A percentile compares a stretch with the other conserved stretches of the same genome.
These are phyloP conservation scores for Candida neerlandica DNA, from an alignment of 1,139 yeast species.

Conservation along the genomic window DNA sequence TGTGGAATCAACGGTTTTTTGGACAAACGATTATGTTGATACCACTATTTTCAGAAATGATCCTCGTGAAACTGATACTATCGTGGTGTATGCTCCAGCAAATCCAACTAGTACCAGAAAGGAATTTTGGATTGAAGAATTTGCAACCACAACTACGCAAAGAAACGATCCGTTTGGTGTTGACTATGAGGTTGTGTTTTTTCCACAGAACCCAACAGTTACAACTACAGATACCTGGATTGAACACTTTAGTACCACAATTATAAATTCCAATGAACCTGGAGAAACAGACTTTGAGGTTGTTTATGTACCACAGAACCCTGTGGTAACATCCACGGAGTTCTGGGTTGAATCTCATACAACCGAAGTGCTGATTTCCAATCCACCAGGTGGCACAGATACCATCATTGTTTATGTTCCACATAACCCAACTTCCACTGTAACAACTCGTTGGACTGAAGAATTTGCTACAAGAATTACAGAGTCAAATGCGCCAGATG, in stretches of 20 bases:
- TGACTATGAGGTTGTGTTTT: slow-evolving; percentile 22
- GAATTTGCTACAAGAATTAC: neutral
- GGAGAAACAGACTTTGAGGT: slow-evolving; percentile 17
- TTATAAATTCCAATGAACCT: slow-evolving; percentile 14
- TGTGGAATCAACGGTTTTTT: slow-evolving; percentile 9
- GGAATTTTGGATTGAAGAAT: neutral
- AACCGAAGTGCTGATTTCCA: slow-evolving; percentile 13
- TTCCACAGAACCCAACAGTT: slow-evolving; percentile 17
- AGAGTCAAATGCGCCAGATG: slow-evolving; percentile 5
- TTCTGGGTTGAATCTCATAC: slow-evolving; percentile 15
- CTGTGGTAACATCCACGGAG: slow-evolving; percentile 12
- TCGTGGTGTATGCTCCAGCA: too few species aligned
- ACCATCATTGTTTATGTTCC: slow-evolving; percentile 17
- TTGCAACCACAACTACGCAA: slow-evolving; percentile 10
- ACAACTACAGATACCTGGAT: slow-evolving; percentile 12
- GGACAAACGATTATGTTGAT: slow-evolving; percentile 5
- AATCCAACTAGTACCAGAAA: too few species aligned
- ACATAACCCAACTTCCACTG: slow-evolving; percentile 10
- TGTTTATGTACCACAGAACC: slow-evolving; percentile 16
- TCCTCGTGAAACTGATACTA: too few species aligned
- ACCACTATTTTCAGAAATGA: too few species aligned
- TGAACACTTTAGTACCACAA: slow-evolving; percentile 7
- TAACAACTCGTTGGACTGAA: neutral
- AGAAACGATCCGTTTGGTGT: slow-evolving; percentile 15
- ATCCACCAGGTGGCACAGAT: slow-evolving; percentile 3